Percentiles rank a stretch among this genome's conserved stretches.
These are phyloP conservation scores for Sisymbrium altissimum DNA, from an alignment of 345 rosid genomes.

Conservation along the genomic window DNA sequence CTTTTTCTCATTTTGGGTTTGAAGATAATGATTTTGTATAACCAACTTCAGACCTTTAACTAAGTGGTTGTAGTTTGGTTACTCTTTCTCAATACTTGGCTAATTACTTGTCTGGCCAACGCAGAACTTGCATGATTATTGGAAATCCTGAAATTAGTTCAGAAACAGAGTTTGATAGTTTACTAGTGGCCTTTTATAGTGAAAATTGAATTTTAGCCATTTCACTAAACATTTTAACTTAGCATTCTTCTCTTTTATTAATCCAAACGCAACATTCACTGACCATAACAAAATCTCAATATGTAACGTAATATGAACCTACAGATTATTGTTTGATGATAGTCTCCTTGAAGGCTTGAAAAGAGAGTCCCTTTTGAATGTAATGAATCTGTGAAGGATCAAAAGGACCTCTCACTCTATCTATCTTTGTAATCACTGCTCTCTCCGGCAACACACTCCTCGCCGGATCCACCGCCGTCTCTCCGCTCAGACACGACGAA, in stretches of 20 bases:
- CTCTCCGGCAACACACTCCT: slow-evolving; percentile 71
- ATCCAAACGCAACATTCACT: not conserved
- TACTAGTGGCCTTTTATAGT: not conserved
- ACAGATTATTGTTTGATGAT: not conserved
- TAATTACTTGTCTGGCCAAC: not conserved
- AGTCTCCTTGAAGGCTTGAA: slow-evolving; percentile 41
- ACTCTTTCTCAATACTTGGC: not conserved
- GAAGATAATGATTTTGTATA: too few species aligned
- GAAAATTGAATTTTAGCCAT: not conserved
- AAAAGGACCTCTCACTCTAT: slow-evolving; percentile 77
- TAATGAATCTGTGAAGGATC: slow-evolving; percentile 64
- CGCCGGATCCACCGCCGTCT: slow-evolving; percentile 75
- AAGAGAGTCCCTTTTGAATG: slow-evolving; percentile 52
- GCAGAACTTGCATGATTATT: not conserved
- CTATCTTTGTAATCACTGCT: slow-evolving; percentile 58
- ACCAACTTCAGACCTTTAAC: too few species aligned
- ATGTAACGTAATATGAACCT: not conserved
- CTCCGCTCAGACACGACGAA: slow-evolving; percentile 69
- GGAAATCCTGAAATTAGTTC: not conserved
- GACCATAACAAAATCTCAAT: not conserved
- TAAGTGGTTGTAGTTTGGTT: too few species aligned
- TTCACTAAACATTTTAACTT: not conserved
- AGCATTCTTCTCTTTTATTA: not conserved
- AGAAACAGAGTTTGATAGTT: too few species aligned
- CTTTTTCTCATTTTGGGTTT: too few species aligned